Evolutionary conservation across 2,329 filamentous ascomycete genomes (phyloP).

Genomic region (Ascochyta rabiei): DNA sequence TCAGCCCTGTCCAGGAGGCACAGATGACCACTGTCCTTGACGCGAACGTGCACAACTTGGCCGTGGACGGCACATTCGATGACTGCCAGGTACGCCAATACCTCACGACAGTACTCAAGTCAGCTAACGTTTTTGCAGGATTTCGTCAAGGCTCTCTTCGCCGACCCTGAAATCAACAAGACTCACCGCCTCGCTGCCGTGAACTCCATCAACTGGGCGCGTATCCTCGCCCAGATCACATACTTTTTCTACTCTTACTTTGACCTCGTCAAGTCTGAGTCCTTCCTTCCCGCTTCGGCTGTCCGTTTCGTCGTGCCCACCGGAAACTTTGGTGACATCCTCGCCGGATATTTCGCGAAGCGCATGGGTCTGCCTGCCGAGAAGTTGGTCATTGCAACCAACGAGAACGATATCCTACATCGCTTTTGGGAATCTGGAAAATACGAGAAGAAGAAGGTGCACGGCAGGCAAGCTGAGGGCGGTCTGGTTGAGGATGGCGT

Average conservation of each 20-base stretch:
- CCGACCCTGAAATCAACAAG: constrained; percentile 81
- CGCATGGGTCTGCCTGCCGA: constrained; percentile 87
- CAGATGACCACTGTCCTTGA: constrained; percentile 97
- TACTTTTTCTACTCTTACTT: constrained; percentile 99
- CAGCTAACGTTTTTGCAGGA: constrained; percentile 60
- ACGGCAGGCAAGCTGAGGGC: constrained; percentile 62
- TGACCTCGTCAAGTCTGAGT: constrained; percentile 66
- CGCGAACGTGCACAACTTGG: constrained; percentile 88
- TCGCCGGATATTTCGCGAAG: constrained; percentile 90
- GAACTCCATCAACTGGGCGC: constrained; percentile 95
- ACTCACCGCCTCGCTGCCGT: constrained; percentile 86
- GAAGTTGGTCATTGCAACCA: constrained; percentile 90
- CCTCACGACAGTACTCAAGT: neutral
- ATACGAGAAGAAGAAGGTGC: constrained; percentile 82
- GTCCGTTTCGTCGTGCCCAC: constrained; percentile 90
- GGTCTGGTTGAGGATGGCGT: constrained; percentile 62
- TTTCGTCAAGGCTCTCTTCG: constrained; percentile 92
- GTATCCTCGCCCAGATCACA: constrained; percentile 94
- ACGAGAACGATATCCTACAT: constrained; percentile 96
- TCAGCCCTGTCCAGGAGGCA: constrained; percentile 90
- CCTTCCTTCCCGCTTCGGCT: constrained; percentile 65
- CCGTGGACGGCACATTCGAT: constrained; percentile 90
- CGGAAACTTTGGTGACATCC: constrained; percentile 95
- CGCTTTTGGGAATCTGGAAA: constrained; percentile 90
- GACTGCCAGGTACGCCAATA: constrained; percentile 75